Conservation (phyloP, 2,329 filamentous ascomycete genomes). For the Cladophialophora psammophila region DNA sequence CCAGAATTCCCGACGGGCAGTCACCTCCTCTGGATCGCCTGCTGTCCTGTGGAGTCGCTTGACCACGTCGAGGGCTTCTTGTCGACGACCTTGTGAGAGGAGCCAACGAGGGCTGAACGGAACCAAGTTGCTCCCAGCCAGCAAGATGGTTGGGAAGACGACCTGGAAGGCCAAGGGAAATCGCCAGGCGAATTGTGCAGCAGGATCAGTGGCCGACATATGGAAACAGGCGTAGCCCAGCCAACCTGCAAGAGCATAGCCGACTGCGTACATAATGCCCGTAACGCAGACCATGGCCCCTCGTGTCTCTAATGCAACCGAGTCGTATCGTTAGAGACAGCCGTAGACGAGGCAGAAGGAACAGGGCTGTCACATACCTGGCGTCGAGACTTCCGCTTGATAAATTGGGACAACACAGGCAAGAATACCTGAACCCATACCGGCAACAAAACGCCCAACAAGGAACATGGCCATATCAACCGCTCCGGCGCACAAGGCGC, state of each 20-base stretch:
- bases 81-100: conserved; percentile 48
- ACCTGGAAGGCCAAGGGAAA: conserved; percentile 48
- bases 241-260: conserved; percentile 39
- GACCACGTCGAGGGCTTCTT: conserved; percentile 48
- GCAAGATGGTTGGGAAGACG: conserved; percentile 43
- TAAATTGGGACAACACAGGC: conserved; percentile 35
- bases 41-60: conserved; percentile 45
- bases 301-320: conserved; percentile 23
- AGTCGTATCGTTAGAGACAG: background rate
- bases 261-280: conserved; percentile 36
- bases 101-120: conserved; percentile 48
- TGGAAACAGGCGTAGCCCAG: conserved; percentile 39
- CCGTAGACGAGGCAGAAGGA: background rate
- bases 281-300: conserved; percentile 38
- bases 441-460: conserved; percentile 32
- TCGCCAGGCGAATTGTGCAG: conserved; percentile 44
- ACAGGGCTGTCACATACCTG: conserved; percentile 17
- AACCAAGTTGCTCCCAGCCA: conserved; percentile 43
- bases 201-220: conserved; percentile 58
- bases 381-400: conserved; percentile 38
- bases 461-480: conserved; percentile 44
- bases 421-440: conserved; percentile 61
- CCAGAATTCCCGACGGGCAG: conserved; percentile 53
- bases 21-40: conserved; percentile 45
- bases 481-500: conserved; percentile 49